phyloP scores from a whole-genome alignment of 2,329 filamentous ascomycete genomes.

The Verticillium albo-atrum region DNA sequence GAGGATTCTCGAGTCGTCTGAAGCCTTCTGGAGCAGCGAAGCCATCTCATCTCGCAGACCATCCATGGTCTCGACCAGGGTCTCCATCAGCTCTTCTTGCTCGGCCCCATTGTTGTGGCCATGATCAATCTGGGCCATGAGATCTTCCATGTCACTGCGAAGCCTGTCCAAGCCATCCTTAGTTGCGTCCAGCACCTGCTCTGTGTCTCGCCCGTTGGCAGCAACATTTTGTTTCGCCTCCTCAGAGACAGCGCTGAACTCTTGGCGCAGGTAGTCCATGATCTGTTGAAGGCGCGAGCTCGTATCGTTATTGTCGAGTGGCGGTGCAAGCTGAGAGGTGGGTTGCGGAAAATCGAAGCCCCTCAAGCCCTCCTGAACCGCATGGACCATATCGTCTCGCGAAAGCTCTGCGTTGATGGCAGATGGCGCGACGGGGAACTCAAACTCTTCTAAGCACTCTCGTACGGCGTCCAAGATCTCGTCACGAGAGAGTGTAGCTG shows the following conservation, averaged over 20 bases:
- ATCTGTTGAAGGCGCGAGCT: constrained; percentile 60
- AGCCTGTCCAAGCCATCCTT: constrained; percentile 83
- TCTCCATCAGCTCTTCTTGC: constrained; percentile 75
- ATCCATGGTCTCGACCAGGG: constrained; percentile 61
- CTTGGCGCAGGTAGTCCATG: constrained; percentile 52
- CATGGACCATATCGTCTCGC: constrained; percentile 58
- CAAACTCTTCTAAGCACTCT: constrained; percentile 82
- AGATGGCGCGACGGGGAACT: constrained; percentile 62
- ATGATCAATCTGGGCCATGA: constrained; percentile 61
- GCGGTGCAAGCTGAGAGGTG: constrained; percentile 35
- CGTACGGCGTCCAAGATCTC: constrained; percentile 81
- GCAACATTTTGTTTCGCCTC: constrained; percentile 74
- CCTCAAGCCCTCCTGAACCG: constrained; percentile 56
- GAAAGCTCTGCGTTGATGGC: constrained; percentile 50
- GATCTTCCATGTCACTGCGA: constrained; percentile 73
- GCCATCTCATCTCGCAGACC: constrained; percentile 64
- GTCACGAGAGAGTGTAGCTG: constrained; percentile 68
- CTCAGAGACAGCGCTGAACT: constrained; percentile 56
- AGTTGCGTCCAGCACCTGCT: constrained; percentile 82
- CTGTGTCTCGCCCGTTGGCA: constrained; percentile 74
- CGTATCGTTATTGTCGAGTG: constrained; percentile 43
- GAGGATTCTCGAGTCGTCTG: constrained; percentile 56
- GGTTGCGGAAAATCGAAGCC: constrained; percentile 41
- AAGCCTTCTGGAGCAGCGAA: constrained; percentile 47
- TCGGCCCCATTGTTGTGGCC: constrained; percentile 48